These are phyloP conservation scores for Quercus robur DNA, from an alignment of 306 rosid genomes.

Conservation along the genomic window DNA sequence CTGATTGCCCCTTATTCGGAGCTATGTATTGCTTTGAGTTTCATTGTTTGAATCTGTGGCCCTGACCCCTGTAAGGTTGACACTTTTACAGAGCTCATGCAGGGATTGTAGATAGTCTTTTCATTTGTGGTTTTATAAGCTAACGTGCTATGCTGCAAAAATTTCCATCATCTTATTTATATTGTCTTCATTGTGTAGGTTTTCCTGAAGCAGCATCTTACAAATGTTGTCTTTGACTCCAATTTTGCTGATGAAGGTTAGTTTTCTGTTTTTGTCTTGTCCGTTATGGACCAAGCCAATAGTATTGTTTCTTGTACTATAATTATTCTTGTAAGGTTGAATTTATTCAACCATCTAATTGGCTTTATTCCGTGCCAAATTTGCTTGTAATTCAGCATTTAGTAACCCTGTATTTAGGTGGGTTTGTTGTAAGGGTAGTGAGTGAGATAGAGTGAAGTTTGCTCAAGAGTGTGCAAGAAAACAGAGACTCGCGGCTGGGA, in stretches of 20 bases:
- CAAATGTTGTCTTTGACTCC: conserved; percentile 55
- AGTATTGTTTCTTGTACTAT: background rate
- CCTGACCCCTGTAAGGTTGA: background rate
- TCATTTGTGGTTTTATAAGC: no score
- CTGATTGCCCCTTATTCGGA: background rate
- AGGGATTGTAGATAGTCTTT: background rate
- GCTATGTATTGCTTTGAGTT: background rate
- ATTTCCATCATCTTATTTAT: conserved; percentile 2
- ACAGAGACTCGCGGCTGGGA: no score
- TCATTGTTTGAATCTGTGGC: background rate
- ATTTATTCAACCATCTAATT: no score
- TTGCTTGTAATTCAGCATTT: no score
- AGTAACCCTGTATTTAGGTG: no score
- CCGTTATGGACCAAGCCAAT: conserved; percentile 2
- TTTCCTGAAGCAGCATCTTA: conserved; percentile 78
- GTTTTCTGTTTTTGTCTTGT: conserved; percentile 18
- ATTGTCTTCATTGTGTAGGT: conserved; percentile 52
- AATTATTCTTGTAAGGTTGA: no score
- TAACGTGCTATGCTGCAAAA: background rate
- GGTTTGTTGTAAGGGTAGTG: no score
- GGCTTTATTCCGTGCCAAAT: no score
- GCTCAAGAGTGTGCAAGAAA: no score
- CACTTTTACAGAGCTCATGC: no score
- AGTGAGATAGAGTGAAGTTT: no score
- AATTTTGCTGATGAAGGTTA: conserved; percentile 56